Conservation (phyloP, 495 filamentous ascomycete species). For the Bathelium albidoporum region DNA sequence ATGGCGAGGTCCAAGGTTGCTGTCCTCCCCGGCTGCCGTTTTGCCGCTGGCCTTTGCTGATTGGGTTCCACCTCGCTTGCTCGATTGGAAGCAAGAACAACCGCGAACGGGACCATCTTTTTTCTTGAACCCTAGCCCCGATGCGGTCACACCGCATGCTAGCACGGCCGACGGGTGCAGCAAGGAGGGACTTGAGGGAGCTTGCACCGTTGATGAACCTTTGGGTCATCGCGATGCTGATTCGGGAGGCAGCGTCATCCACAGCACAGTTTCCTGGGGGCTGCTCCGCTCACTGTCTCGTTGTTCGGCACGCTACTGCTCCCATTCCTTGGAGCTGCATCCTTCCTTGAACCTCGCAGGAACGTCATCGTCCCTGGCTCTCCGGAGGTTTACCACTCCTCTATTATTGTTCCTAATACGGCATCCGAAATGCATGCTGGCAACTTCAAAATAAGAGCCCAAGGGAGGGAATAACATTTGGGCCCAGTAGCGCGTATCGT, state of each 20-base stretch:
- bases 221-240: not conserved
- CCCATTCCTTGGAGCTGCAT: not conserved
- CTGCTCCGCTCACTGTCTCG: not conserved
- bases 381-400: not conserved
- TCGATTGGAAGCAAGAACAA: not conserved
- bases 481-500: not conserved
- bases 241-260: not conserved
- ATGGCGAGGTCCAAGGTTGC: not conserved
- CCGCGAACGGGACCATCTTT: too few species aligned
- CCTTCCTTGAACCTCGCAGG: not conserved
- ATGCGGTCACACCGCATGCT: not conserved
- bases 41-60: not conserved
- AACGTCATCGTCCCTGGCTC: not conserved
- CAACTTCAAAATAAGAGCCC: not conserved
- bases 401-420: not conserved
- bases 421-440: too few species aligned
- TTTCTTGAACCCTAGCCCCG: not conserved
- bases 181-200: not conserved
- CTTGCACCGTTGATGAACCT: not conserved
- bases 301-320: not conserved
- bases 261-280: not conserved
- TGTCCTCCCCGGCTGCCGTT: not conserved
- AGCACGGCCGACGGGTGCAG: not conserved
- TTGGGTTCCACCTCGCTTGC: not conserved
- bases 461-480: not conserved